Evolutionary conservation across 2,329 filamentous ascomycete genomes (phyloP).

Genomic region (Cordyceps pruinosa): DNA sequence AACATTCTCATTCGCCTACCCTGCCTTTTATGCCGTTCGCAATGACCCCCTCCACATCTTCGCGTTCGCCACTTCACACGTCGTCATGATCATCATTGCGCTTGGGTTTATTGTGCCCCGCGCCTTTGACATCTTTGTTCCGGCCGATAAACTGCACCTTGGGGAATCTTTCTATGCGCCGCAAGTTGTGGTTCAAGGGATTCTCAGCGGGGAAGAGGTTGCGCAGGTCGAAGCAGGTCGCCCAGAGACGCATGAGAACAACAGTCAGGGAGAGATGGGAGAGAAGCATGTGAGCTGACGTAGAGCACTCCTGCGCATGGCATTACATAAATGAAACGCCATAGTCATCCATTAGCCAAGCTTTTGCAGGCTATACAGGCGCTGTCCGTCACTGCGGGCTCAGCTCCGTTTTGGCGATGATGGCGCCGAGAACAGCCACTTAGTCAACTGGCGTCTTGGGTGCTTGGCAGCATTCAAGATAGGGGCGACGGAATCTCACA

Average conservation of each 20-base stretch:
- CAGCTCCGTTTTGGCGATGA: not conserved
- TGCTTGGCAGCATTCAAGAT: not conserved
- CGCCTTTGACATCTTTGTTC: slow-evolving; percentile 41
- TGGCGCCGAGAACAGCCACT: not conserved
- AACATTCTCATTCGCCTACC: slow-evolving; percentile 41
- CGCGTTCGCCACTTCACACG: slow-evolving; percentile 33
- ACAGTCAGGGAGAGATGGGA: not conserved
- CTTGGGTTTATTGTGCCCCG: slow-evolving; percentile 39
- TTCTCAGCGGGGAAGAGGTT: not conserved
- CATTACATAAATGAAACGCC: no score
- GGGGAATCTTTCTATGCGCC: slow-evolving; percentile 6
- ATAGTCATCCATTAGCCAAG: no score
- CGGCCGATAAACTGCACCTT: slow-evolving; percentile 19
- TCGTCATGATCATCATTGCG: slow-evolving; percentile 34
- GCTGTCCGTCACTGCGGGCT: not conserved
- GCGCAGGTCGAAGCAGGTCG: not conserved
- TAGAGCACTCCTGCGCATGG: no score
- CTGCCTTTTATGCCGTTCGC: slow-evolving; percentile 30
- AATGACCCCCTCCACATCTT: slow-evolving; percentile 36
- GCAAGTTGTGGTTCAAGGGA: slow-evolving; percentile 5
- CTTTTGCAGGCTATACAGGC: not conserved
- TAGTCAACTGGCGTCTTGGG: not conserved
- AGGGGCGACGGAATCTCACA: no score
- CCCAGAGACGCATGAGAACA: not conserved
- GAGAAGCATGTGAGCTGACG: not conserved